A percentile compares a stretch with the other conserved stretches of the same genome.
Evolutionary conservation across 352 stramenopile species (phyloP).

Genomic region (Phytopythium vexans): DNA sequence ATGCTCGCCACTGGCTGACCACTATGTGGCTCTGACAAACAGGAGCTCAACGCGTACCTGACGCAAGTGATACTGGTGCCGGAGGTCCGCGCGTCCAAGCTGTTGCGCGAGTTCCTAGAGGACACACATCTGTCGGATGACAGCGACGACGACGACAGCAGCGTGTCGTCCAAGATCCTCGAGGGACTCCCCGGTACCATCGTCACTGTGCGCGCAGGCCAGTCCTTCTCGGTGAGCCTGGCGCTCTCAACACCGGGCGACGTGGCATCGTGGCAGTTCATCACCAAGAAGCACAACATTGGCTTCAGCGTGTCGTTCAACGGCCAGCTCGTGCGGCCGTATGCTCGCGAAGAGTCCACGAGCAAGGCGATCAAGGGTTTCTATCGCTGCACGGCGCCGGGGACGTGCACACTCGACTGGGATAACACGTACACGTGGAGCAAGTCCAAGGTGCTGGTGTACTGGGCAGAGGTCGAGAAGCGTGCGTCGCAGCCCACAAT

Average conservation of each 20-base stretch:
- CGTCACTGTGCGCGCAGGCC: conserved; percentile 56
- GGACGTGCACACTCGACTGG: conserved; percentile 66
- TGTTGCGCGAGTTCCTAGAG: conserved; percentile 61
- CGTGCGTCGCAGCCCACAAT: conserved; percentile 7
- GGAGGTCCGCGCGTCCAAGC: conserved; percentile 51
- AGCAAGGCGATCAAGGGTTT: conserved; percentile 61
- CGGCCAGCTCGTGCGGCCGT: conserved; percentile 49
- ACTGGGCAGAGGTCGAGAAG: conserved; percentile 70
- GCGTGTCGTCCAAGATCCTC: conserved; percentile 39
- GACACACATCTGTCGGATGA: conserved; percentile 44
- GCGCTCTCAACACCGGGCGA: conserved; percentile 38
- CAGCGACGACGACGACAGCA: conserved; percentile 53
- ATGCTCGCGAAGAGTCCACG: conserved; percentile 62
- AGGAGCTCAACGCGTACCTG: conserved; percentile 62
- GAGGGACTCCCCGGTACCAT: conserved; percentile 59
- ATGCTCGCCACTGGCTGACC: not conserved
- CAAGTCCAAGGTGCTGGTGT: conserved; percentile 70
- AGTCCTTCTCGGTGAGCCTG: conserved; percentile 68
- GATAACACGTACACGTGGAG: conserved; percentile 86
- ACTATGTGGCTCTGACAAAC: not conserved
- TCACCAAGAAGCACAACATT: conserved; percentile 80
- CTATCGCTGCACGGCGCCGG: conserved; percentile 46
- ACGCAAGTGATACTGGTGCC: conserved; percentile 41
- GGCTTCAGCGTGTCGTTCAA: conserved; percentile 78
- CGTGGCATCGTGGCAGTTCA: conserved; percentile 67